These are phyloP conservation scores for Lagenidium sp. DNA, from an alignment of 352 stramenopile species.

Conservation along the genomic window DNA sequence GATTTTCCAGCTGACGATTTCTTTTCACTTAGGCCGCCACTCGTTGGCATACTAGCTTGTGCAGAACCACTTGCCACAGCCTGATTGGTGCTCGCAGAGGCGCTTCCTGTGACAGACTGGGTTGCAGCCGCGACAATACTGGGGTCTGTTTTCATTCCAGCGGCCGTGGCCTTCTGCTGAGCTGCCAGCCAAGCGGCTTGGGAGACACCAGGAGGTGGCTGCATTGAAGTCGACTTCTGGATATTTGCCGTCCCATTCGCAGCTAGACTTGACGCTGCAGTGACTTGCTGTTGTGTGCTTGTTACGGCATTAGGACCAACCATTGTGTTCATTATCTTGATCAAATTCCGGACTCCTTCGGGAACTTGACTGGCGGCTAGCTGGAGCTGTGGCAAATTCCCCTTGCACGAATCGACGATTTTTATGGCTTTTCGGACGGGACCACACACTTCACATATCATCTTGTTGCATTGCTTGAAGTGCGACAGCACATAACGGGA, in stretches of 20 bases:
- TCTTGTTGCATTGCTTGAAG: conserved; percentile 89
- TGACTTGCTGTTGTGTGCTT: too few relatives aligned
- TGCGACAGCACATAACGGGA: conserved; percentile 84
- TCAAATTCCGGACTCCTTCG: conserved; percentile 67
- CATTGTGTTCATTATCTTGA: conserved; percentile 87
- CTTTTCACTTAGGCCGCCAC: not conserved
- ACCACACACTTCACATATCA: conserved; percentile 86
- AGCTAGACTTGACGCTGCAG: too few relatives aligned
- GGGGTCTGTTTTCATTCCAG: conserved; percentile 7
- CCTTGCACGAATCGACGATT: conserved; percentile 76
- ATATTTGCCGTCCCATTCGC: conserved; percentile 3
- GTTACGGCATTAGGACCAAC: conserved; percentile 10
- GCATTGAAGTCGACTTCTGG: too few relatives aligned
- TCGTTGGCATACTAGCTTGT: too few relatives aligned
- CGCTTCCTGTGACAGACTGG: not conserved
- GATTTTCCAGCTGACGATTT: not conserved
- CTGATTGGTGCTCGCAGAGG: too few relatives aligned
- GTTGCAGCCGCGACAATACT: conserved; percentile 1
- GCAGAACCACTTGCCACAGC: too few relatives aligned
- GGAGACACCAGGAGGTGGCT: conserved; percentile 1
- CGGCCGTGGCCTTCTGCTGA: conserved; percentile 9
- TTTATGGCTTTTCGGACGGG: conserved; percentile 84
- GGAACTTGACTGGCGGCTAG: conserved; percentile 55
- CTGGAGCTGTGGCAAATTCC: conserved; percentile 65
- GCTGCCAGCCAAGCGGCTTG: conserved; percentile 14